Conservation (phyloP, 2,329 filamentous ascomycete species). For the Chrysoporthe puriensis region DNA sequence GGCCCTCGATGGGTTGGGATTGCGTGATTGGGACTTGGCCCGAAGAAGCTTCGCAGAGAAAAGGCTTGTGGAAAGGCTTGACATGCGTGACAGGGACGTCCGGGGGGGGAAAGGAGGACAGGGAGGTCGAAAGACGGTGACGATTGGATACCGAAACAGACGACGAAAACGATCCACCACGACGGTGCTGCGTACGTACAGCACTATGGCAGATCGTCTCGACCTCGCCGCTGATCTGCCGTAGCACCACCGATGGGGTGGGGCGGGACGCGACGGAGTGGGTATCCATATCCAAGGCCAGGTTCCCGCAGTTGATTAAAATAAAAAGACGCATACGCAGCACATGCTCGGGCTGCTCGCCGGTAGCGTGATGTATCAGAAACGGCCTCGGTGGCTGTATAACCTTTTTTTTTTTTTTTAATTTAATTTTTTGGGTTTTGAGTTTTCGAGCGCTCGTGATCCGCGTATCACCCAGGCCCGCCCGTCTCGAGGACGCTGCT, state of each 20-base stretch:
- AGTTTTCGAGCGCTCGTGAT: background rate
- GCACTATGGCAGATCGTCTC: constrained; percentile 6
- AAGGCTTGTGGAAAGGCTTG: constrained; percentile 4
- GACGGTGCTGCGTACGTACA: background rate
- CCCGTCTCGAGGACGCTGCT: background rate
- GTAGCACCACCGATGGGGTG: background rate
- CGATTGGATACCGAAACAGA: background rate
- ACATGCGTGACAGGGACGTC: background rate
- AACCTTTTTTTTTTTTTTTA: no score
- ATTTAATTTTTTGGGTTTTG: no score
- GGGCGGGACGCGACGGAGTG: background rate
- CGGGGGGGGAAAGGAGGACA: constrained; percentile 2
- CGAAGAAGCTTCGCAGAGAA: constrained; percentile 7
- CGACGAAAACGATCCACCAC: constrained; percentile 9
- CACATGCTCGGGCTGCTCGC: no score
- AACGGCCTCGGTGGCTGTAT: background rate
- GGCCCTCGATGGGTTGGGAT: constrained; percentile 9
- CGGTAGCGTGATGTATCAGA: no score
- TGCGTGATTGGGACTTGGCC: constrained; percentile 20
- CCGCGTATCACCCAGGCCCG: background rate
- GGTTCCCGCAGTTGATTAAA: background rate
- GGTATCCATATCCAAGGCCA: background rate
- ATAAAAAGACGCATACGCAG: background rate
- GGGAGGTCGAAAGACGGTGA: background rate
- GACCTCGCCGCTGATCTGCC: constrained; percentile 5